These are phyloP conservation scores for Barnettozyma populi DNA, from an alignment of 805 yeast species.

Conservation along the genomic window DNA sequence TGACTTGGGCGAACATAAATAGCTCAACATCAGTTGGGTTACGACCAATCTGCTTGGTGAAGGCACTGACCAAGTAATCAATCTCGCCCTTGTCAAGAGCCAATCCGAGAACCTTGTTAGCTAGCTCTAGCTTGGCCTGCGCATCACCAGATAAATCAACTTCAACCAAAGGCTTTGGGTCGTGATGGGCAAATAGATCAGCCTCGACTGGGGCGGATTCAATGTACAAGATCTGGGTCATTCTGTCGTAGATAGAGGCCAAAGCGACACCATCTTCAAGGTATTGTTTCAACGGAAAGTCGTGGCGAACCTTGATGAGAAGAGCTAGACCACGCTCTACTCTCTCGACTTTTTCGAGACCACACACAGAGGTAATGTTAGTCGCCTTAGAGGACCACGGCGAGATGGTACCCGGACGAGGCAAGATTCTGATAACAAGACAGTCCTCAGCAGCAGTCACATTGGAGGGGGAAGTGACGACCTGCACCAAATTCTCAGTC, in stretches of 20 bases:
- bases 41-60: slow-evolving; percentile 67
- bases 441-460: slow-evolving; percentile 37
- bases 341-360: slow-evolving; percentile 68
- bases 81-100: slow-evolving; percentile 96
- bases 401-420: slow-evolving; percentile 93
- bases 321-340: slow-evolving; percentile 89
- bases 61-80: slow-evolving; percentile 78
- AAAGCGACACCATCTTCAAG: slow-evolving; percentile 52
- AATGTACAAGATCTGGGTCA: slow-evolving; percentile 76
- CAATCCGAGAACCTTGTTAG: slow-evolving; percentile 80
- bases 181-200: slow-evolving; percentile 72
- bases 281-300: slow-evolving; percentile 58
- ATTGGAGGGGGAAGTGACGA: slow-evolving; percentile 28
- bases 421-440: slow-evolving; percentile 69
- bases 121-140: slow-evolving; percentile 58
- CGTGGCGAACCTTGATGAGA: slow-evolving; percentile 63
- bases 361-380: slow-evolving; percentile 85
- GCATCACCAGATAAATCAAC: slow-evolving; percentile 54
- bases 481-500: slow-evolving; percentile 35
- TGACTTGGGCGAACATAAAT: slow-evolving; percentile 99
- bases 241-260: slow-evolving; percentile 79
- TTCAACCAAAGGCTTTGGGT: slow-evolving; percentile 76
- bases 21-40: slow-evolving; percentile 97
- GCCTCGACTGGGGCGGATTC: slow-evolving; percentile 56
- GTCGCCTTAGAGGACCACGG: slow-evolving; percentile 99